These are phyloP conservation scores for Diaporthe destruens DNA, from an alignment of 2,329 filamentous ascomycete genomes.

Conservation along the genomic window DNA sequence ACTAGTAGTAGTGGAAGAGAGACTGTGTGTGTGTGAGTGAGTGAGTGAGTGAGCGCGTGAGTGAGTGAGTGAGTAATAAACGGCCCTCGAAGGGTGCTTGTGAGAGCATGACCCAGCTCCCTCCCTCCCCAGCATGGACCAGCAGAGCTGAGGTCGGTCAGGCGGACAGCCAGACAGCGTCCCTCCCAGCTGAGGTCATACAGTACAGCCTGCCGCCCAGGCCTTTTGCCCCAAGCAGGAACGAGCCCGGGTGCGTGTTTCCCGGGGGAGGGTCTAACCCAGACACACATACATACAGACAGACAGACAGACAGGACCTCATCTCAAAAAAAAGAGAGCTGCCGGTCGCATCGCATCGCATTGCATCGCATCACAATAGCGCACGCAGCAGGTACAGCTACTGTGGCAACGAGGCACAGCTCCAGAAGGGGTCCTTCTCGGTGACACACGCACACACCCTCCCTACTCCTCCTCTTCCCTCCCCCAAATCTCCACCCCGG, in stretches of 20 bases:
- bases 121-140: background rate
- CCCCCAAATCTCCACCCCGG: slow-evolving; percentile 9
- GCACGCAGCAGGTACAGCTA: background rate
- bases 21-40: too few relatives aligned
- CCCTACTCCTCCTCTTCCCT: background rate
- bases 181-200: slow-evolving; percentile 9
- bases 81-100: too few relatives aligned
- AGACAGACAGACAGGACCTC: too few relatives aligned
- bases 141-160: background rate
- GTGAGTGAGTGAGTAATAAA: too few relatives aligned
- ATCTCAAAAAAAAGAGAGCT: slow-evolving; percentile 1
- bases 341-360: slow-evolving; percentile 38
- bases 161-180: background rate
- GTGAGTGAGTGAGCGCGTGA: too few relatives aligned
- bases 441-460: too few relatives aligned
- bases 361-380: slow-evolving; percentile 13
- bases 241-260: background rate
- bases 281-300: background rate
- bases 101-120: slow-evolving; percentile 1
- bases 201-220: too few relatives aligned
- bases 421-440: slow-evolving; percentile 2
- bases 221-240: background rate
- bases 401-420: slow-evolving; percentile 19
- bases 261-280: background rate
- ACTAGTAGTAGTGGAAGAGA: too few relatives aligned